Base-by-base conservation (phyloP, 371 early-diverging fungal genomes). In the Cladochytrium tenue region DNA sequence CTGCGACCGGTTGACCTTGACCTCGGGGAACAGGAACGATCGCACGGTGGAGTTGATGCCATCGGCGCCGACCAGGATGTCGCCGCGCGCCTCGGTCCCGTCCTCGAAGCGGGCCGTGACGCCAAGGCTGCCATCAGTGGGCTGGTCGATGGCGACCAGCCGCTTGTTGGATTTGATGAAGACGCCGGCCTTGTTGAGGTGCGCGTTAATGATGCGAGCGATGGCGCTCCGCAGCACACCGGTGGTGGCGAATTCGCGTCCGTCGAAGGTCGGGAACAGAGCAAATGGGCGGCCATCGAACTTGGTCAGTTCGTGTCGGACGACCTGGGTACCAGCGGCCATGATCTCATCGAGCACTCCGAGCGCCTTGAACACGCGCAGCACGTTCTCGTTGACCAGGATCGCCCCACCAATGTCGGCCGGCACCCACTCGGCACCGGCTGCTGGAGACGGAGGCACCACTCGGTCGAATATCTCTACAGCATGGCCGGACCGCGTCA, bases 21-120 rank as follows among this genome's bases (percentile, higher is more conserved):
- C 13, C 43, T 43, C 13, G 13, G 43, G 43, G 43, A 66, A 51
- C 15, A 66, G 23, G 3, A 58, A 23, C 15, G 32, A 2, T 10
- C 66, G 17, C 32, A 57, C 43, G 20, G 7, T 28, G 35, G 32
- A 31, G 27, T 60, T 4, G 26, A 66, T 7, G 23, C 69, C 69
- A 55, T 68, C 69, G 51, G 69, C 69, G 56, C 69, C 69, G n/a
- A 68, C 31, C 7, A 68, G 32, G 27, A 68, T 23, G 31, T 63
- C 63, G n/a, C 64, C 69, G 13, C 13, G n/a, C 25, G 55, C 34
- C 25, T 30, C 10, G 33, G 64, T 63, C 5, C 64, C 69, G 34
- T 63, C 69, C 32, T 34, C 43, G 51, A 68, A 68, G 36, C 3
- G 15, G 5, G 60, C 58, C 20, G 64, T 58, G 25, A 63, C 64